Conservation (phyloP, 148 eudicot species). For the Polygonum aviculare region DNA sequence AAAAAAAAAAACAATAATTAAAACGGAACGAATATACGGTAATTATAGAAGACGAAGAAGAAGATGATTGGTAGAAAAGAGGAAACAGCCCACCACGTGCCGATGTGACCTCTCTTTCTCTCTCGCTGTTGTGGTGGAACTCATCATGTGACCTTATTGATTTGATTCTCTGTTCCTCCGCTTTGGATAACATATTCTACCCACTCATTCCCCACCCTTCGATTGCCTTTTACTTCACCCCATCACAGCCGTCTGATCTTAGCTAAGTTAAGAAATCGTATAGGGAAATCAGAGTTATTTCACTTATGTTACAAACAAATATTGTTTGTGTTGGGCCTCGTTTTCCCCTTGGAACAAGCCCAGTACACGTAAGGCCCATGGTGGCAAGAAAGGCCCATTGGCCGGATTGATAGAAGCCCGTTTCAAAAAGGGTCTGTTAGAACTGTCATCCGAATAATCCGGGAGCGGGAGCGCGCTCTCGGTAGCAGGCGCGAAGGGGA, state of each 20-base stretch:
- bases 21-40: not conserved
- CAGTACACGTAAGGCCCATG: no score
- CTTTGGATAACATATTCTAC: not conserved
- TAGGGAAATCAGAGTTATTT: no score
- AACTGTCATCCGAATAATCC: no score
- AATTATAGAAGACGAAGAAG: not conserved
- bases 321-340: no score
- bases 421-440: no score
- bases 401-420: no score
- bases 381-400: no score
- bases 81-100: slow-evolving; percentile 71
- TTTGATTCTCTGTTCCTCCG: not conserved
- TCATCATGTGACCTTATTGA: not conserved
- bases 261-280: not conserved
- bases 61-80: not conserved
- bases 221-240: not conserved
- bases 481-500: no score
- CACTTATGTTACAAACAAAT: no score
- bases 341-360: no score
- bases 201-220: not conserved
- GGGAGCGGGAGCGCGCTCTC: no score
- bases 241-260: not conserved
- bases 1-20: not conserved
- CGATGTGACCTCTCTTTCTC: slow-evolving; percentile 27
- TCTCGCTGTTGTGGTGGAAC: not conserved